Conservation (phyloP, 2,329 filamentous ascomycete genomes). For the Trichoderma cornu-damae region DNA sequence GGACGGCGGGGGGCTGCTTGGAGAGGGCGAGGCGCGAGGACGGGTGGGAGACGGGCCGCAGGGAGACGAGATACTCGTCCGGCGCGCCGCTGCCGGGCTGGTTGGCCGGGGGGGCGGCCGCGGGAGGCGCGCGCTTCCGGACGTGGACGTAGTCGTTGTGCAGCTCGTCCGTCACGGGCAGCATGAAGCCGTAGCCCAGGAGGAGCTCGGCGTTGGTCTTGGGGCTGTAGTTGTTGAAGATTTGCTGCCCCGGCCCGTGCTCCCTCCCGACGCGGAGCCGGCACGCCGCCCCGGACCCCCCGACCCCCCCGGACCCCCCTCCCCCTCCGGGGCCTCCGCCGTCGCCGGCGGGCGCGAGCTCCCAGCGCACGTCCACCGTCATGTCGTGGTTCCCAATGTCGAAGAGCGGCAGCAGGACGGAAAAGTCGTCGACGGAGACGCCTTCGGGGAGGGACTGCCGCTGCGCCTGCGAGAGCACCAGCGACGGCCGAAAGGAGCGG, state of each 20-base stretch:
- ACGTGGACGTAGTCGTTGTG: slow-evolving; percentile 59
- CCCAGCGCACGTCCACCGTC: slow-evolving; percentile 55
- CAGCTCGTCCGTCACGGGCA: slow-evolving; percentile 43
- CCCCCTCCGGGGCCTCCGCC: neutral
- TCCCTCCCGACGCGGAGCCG: slow-evolving; percentile 38
- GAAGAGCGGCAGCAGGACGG: slow-evolving; percentile 63
- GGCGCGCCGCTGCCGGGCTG: slow-evolving; percentile 15
- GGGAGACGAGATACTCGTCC: slow-evolving; percentile 49
- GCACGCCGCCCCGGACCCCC: slow-evolving; percentile 32
- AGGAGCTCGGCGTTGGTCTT: slow-evolving; percentile 70
- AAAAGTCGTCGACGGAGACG: slow-evolving; percentile 52
- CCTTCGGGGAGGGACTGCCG: slow-evolving; percentile 28
- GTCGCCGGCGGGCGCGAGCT: slow-evolving; percentile 30
- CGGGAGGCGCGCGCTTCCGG: slow-evolving; percentile 37
- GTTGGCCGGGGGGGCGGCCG: neutral
- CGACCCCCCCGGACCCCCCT: neutral
- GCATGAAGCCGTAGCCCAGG: slow-evolving; percentile 58
- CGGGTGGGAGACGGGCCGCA: slow-evolving; percentile 43
- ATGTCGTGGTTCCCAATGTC: slow-evolving; percentile 70
- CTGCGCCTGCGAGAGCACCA: slow-evolving; percentile 43
- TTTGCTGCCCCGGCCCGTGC: slow-evolving; percentile 49
- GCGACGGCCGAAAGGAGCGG: slow-evolving; percentile 58
- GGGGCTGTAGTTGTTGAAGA: slow-evolving; percentile 67
- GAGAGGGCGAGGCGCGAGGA: slow-evolving; percentile 45
- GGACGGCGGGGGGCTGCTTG: slow-evolving; percentile 34